phyloP scores from a whole-genome alignment of 768 basidiomycete genomes.

The Amanita thiersii region DNA sequence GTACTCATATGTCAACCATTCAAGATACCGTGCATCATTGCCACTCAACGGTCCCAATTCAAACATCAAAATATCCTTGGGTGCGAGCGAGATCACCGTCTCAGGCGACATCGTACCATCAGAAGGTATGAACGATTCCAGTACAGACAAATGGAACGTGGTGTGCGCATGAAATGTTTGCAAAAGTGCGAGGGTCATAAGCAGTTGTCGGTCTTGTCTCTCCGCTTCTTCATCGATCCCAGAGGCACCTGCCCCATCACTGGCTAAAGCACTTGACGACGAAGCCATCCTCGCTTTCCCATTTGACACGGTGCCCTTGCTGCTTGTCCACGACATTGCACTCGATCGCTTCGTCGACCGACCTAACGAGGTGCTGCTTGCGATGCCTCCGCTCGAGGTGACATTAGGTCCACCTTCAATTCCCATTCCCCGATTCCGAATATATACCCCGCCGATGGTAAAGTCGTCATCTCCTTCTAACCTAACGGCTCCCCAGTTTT shows the following conservation, averaged over 20 bases:
- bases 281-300: constrained; percentile 25
- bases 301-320: constrained; percentile 23
- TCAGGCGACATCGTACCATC: constrained; percentile 7
- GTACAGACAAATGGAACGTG: constrained; percentile 45
- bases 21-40: constrained; percentile 65
- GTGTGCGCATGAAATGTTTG: constrained; percentile 65
- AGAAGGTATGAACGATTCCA: constrained; percentile 25
- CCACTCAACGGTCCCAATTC: constrained; percentile 70
- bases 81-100: constrained; percentile 36
- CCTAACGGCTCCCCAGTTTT: constrained; percentile 49
- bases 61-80: constrained; percentile 58
- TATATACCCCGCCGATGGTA: constrained; percentile 27
- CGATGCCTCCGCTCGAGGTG: constrained; percentile 14
- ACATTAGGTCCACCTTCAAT: constrained; percentile 57
- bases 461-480: constrained; percentile 66
- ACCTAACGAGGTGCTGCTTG: constrained; percentile 17
- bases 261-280: constrained; percentile 15
- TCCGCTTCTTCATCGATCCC: constrained; percentile 17
- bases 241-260: constrained; percentile 11
- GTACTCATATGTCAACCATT: constrained; percentile 70
- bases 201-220: constrained; percentile 25
- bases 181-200: constrained; percentile 49
- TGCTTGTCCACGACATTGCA: constrained; percentile 43
- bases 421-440: constrained; percentile 58
- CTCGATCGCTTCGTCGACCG: constrained; percentile 36